Percentiles rank a stretch among this genome's conserved stretches.
Conservation (phyloP, 2,329 filamentous ascomycete genomes). For the Botryotinia calthae region DNA sequence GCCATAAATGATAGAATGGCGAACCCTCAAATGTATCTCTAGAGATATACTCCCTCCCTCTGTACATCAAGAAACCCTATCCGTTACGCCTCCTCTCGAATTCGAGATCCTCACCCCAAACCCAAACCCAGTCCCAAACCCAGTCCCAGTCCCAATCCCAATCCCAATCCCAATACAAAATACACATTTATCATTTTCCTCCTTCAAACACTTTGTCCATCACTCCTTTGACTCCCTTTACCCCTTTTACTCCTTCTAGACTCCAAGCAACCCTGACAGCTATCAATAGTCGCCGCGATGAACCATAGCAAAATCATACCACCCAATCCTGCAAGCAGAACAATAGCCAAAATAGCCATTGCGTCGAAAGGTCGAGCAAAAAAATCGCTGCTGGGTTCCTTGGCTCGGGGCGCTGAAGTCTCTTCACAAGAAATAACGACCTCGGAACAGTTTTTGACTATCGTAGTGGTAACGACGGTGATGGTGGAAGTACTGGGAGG, state of each 20-base stretch:
- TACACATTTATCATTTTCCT: too few relatives aligned
- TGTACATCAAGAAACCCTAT: not conserved
- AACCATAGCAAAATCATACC: not conserved
- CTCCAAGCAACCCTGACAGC: not conserved
- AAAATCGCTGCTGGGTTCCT: not conserved
- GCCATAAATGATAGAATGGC: not conserved
- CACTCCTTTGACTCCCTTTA: not conserved
- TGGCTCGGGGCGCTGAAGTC: not conserved
- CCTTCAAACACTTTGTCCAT: not conserved
- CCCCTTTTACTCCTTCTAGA: not conserved
- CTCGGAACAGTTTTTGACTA: not conserved
- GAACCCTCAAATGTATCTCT: not conserved
- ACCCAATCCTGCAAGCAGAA: not conserved
- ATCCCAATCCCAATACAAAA: too few relatives aligned
- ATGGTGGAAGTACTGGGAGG: not conserved
- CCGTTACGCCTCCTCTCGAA: not conserved
- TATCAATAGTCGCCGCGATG: not conserved
- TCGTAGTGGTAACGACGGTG: not conserved
- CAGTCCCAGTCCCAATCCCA: not conserved
- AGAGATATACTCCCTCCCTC: not conserved
- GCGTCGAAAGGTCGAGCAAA: not conserved
- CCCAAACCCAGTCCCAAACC: not conserved
- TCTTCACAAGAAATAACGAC: not conserved
- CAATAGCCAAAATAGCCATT: rapidly evolving
- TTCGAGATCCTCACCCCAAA: not conserved